Conservation (phyloP, 169 alveolate species). For the Cryptosporidium meleagridis region DNA sequence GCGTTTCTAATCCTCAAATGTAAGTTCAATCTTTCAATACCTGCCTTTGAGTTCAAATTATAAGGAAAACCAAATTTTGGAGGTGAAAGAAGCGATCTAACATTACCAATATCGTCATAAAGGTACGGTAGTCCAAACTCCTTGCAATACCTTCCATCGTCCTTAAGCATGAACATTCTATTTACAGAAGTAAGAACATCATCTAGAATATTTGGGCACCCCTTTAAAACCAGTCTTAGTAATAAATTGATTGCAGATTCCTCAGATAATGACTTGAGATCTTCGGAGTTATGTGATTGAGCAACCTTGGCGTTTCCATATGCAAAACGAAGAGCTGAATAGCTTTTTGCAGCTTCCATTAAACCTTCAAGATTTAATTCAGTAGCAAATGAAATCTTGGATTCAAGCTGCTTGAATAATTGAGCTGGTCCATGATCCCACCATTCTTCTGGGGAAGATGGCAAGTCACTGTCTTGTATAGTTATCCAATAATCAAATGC, state of each 20-base stretch:
- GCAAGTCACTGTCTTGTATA: slow-evolving; percentile 46
- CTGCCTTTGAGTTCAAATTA: slow-evolving; percentile 47
- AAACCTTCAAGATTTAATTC: slow-evolving; percentile 31
- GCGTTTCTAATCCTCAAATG: slow-evolving; percentile 34
- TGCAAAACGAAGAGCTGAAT: slow-evolving; percentile 28
- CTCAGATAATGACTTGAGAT: slow-evolving; percentile 21
- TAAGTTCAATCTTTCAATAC: slow-evolving; percentile 28
- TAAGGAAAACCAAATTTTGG: slow-evolving; percentile 47
- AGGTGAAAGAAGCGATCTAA: slow-evolving; percentile 26
- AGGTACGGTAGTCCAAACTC: slow-evolving; percentile 41
- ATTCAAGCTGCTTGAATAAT: slow-evolving; percentile 25
- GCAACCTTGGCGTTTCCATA: slow-evolving; percentile 41
- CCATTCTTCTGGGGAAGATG: slow-evolving; percentile 68
- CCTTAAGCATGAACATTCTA: slow-evolving; percentile 17
- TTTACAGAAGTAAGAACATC: slow-evolving; percentile 42
- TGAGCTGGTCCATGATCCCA: slow-evolving; percentile 63
- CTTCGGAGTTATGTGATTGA: not conserved
- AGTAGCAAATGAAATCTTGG: not conserved
- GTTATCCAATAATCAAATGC: slow-evolving; percentile 69
- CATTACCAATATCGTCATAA: slow-evolving; percentile 54
- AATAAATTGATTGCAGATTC: slow-evolving; percentile 24
- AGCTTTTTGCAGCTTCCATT: slow-evolving; percentile 16
- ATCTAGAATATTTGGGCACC: slow-evolving; percentile 53
- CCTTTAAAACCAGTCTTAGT: slow-evolving; percentile 19
- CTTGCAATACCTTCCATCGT: slow-evolving; percentile 12